Percentiles rank a stretch among this genome's conserved stretches.
These are phyloP conservation scores for Cantharellus anzutake DNA, from an alignment of 768 basidiomycete genomes.

Conservation along the genomic window DNA sequence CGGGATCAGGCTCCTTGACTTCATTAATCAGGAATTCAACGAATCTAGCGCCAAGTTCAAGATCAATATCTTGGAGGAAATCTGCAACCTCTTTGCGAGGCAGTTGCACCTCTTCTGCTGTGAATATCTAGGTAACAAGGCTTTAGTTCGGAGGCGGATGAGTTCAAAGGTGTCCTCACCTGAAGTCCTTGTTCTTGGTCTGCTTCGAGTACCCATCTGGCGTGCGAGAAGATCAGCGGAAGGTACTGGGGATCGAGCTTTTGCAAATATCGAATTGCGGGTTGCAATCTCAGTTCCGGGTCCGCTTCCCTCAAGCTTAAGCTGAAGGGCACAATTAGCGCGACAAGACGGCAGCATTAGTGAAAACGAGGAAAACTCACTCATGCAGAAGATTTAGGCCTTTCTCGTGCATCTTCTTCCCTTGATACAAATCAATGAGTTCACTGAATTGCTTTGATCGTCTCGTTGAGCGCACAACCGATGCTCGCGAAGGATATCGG, in stretches of 20 bases:
- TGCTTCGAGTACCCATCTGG: slow-evolving; percentile 70
- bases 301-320: slow-evolving; percentile 64
- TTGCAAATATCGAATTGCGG: slow-evolving; percentile 78
- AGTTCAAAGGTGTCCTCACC: slow-evolving; percentile 18
- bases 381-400: slow-evolving; percentile 68
- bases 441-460: slow-evolving; percentile 66
- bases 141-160: not conserved
- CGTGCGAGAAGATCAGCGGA: slow-evolving; percentile 59
- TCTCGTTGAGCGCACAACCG: not conserved
- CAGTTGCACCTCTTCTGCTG: slow-evolving; percentile 83
- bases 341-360: not conserved
- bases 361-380: slow-evolving; percentile 26
- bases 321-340: slow-evolving; percentile 22
- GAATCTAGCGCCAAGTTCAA: slow-evolving; percentile 51
- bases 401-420: slow-evolving; percentile 88
- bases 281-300: slow-evolving; percentile 55
- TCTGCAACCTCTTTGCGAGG: slow-evolving; percentile 58
- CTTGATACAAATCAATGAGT: slow-evolving; percentile 77
- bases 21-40: slow-evolving; percentile 72
- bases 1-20: slow-evolving; percentile 40
- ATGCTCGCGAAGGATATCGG: not conserved
- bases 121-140: slow-evolving; percentile 52
- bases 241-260: slow-evolving; percentile 73
- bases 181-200: slow-evolving; percentile 60
- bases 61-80: slow-evolving; percentile 57